Evolutionary conservation across 148 eudicot genomes (phyloP).

Genomic region (Fagopyrum tataricum): DNA sequence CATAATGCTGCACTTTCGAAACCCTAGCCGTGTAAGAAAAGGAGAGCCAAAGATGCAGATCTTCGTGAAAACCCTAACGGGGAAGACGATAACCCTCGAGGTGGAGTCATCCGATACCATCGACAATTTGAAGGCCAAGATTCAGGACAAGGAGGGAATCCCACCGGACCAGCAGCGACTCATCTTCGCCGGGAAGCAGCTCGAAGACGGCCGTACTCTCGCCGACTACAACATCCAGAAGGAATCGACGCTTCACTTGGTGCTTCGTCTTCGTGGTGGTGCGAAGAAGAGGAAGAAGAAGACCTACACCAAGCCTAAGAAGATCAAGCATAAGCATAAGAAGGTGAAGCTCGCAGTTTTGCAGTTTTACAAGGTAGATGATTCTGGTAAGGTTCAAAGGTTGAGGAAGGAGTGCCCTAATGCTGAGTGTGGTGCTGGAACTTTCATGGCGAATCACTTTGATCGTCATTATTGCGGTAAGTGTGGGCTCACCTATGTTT

Average conservation of each 20-base stretch:
- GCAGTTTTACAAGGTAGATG: conserved; percentile 16
- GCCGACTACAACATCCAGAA: conserved; percentile 18
- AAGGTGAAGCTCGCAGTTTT: conserved; percentile 13
- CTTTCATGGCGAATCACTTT: conserved; percentile 15
- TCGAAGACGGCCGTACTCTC: conserved; percentile 15
- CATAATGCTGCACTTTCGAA: neutral
- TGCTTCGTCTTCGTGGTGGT: conserved; percentile 14
- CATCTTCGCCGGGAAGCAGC: conserved; percentile 17
- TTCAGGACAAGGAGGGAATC: conserved; percentile 17
- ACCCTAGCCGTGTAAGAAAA: conserved; percentile 3
- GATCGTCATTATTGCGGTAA: conserved; percentile 16
- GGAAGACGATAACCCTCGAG: conserved; percentile 15
- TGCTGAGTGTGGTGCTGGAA: conserved; percentile 15
- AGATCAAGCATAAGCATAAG: conserved; percentile 16
- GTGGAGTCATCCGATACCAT: conserved; percentile 14
- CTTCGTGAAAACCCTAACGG: conserved; percentile 19
- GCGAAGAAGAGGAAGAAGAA: conserved; percentile 17
- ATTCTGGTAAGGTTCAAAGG: conserved; percentile 17
- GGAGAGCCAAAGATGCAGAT: conserved; percentile 12
- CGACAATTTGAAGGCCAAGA: conserved; percentile 17
- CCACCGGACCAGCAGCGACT: conserved; percentile 17
- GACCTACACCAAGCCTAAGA: conserved; percentile 18
- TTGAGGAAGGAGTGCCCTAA: conserved; percentile 14
- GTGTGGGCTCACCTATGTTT: conserved; percentile 14
- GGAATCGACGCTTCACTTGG: conserved; percentile 14